Evolutionary conservation across 1,284 basidiomycete species (phyloP).

Genomic region (Heterobasidion irregulare): DNA sequence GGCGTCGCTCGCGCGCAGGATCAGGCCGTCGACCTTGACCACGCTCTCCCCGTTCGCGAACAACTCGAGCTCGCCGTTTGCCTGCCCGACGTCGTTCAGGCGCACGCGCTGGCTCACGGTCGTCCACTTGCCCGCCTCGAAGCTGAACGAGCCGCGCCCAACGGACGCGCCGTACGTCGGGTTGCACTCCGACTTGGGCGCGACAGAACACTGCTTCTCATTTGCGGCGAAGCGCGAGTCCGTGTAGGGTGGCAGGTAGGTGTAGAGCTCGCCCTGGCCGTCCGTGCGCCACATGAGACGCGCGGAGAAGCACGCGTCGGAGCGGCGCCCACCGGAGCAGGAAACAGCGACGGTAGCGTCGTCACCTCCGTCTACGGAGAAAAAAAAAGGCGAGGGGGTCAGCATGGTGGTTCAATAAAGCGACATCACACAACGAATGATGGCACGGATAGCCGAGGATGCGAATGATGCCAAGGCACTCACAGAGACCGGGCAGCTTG

Average conservation of each 20-base stretch:
- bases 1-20: conserved; percentile 32
- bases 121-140: conserved; percentile 54
- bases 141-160: conserved; percentile 65
- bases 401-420: background rate
- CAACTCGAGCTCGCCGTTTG: conserved; percentile 48
- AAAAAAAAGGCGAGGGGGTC: background rate
- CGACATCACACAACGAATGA: background rate
- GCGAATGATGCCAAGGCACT: conserved; percentile 5
- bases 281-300: conserved; percentile 49
- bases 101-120: conserved; percentile 47
- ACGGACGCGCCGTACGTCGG: conserved; percentile 61
- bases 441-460: background rate
- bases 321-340: conserved; percentile 47
- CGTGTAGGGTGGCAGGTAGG: conserved; percentile 38
- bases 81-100: conserved; percentile 56
- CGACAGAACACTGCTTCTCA: conserved; percentile 41
- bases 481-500: conserved; percentile 24
- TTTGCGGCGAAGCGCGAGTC: conserved; percentile 44
- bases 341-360: conserved; percentile 28
- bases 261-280: conserved; percentile 50
- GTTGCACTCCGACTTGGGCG: conserved; percentile 50
- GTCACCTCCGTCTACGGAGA: conserved; percentile 39
- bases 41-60: conserved; percentile 52
- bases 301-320: conserved; percentile 39
- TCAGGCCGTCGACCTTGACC: conserved; percentile 41